Base-by-base conservation (phyloP, 176 grass and related monocot genomes). In the Poa annua region DNA sequence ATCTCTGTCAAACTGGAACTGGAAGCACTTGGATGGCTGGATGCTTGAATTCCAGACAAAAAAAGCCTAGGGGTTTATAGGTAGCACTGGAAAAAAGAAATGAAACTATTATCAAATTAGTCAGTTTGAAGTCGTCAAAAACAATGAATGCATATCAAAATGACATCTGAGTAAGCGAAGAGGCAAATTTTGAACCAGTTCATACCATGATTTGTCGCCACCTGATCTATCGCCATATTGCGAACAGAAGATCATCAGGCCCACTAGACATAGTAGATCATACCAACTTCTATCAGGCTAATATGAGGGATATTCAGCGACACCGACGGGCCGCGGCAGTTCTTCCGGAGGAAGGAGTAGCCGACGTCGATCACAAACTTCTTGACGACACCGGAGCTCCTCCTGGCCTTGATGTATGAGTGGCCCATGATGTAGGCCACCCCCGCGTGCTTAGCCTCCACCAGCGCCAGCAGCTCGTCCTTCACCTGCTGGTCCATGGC, bases 201-300 rank as follows among this genome's bases (percentile, higher is more conserved):
- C 47, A 15, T 49, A 49, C 88, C 88, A 53, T 69, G 84, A 39
- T 74, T 70, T 78, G 79, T 57, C 14, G 66, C 84, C 68, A 79
- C 66, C 36, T 19, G 75, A 71, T 64, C 15, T 25, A 64, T 26
- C 44, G 77, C 77, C 79, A n/a, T 26, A 39, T 81, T 1, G 83
- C 22, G 49, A 82, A 59, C 38, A 36, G 54, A 82, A 63, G 44
- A 80, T 63, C 82, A 77, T 51, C 34, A 47, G 25, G 44, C 26
- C 60, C 7, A 14, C 80, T 96, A 96, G 54, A 99, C 96, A 81
- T 99, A 87, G 89, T 99, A 96, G 78, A 93, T 96, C 96, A 99
- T 96, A 33, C 96, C 96, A 67, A 99, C 96, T 86, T 99, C 96
- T 88, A 99, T 99, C 38, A 99, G 87, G 86, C 93, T 99, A 83